Base-by-base conservation (phyloP, 78 protist genomes). In the slime mould (Dictyostelium discoideum) region DNA sequence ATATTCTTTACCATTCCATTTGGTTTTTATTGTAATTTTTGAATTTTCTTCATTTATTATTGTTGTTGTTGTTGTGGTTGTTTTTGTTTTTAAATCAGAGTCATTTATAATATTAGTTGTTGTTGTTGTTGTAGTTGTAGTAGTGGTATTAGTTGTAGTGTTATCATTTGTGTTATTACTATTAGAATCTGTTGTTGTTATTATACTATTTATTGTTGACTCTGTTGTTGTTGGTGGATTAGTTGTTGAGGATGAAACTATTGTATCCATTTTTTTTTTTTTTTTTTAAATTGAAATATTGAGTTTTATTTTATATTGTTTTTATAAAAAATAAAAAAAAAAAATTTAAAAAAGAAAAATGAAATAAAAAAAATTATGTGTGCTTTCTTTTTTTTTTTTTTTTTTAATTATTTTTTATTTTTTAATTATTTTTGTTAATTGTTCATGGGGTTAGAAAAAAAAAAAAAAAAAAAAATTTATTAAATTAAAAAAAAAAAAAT, bases 1-100 rank as follows among this genome's bases (percentile, higher is more conserved):
- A 57, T 54, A 84, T 74, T 92, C 96, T 82, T 86, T 85, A 18
- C 96, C 96, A 69, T 76, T 92, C 92, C 92, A 92, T 84, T 92
- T 92, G 0, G 93, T 73, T 85, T 85, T 48, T 16, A 73, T 69
- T 87, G 32, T 67, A 37, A 40, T 79, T 22, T 48, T 18, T 57
- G n/a, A 76, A 46, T 48, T 20, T 87, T 20, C 86, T 50, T 54
- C 77, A 39, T 22, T 85, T 44, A 32, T 85, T 37, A 18, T 44
- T 39, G 90, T 69, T 29, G 26, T 65, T 48, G 87, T 84, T 14
- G n/a, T n/a, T n/a, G n/a, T n/a, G n/a, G n/a, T n/a, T n/a, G 18
- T 67, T 76, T 3, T 77, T 22, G 14, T 69, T 22, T 26, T n/a
- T 8, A 1, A 0, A 46, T 29, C 77, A 60, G 24, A 16, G 20